Percentiles rank a stretch among this genome's conserved stretches.
These are phyloP conservation scores for Cocos nucifera DNA, from an alignment of 176 grass and related monocot species.

Conservation along the genomic window DNA sequence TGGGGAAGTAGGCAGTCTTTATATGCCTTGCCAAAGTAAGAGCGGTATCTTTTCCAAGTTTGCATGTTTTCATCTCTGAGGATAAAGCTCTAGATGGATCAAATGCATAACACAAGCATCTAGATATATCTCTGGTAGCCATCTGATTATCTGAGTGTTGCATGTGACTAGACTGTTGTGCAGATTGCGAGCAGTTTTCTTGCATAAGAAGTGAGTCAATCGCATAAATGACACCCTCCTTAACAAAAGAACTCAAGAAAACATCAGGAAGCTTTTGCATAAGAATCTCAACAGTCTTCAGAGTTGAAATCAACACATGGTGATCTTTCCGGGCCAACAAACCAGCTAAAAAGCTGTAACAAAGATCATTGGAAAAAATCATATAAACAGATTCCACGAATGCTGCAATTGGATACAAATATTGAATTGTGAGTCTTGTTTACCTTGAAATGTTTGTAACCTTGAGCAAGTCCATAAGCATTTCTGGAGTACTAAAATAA, in stretches of 20 bases:
- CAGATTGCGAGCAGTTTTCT: slow-evolving; percentile 47
- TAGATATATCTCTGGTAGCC: slow-evolving; percentile 40
- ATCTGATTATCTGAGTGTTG: slow-evolving; percentile 39
- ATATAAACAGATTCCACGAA: slow-evolving; percentile 9
- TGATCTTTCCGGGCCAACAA: slow-evolving; percentile 84
- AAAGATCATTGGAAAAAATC: slow-evolving; percentile 32
- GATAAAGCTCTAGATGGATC: slow-evolving; percentile 31
- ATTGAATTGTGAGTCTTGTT: slow-evolving; percentile 14
- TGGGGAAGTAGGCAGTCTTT: slow-evolving; percentile 63
- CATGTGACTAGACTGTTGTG: slow-evolving; percentile 20
- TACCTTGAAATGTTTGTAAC: slow-evolving; percentile 90
- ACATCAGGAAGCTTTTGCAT: slow-evolving; percentile 96
- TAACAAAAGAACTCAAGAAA: slow-evolving; percentile 90
- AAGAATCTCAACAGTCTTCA: slow-evolving; percentile 85
- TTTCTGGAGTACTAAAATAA: slow-evolving; percentile 81
- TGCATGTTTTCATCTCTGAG: slow-evolving; percentile 52
- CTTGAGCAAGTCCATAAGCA: slow-evolving; percentile 69
- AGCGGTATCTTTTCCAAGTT: slow-evolving; percentile 42
- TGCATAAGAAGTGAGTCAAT: slow-evolving; percentile 68
- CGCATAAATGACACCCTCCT: slow-evolving; percentile 87
- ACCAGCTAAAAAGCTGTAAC: slow-evolving; percentile 82
- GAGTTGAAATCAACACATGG: slow-evolving; percentile 63
- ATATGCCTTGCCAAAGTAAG: slow-evolving; percentile 56
- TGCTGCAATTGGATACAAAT: not conserved
- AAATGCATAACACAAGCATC: slow-evolving; percentile 91